phyloP scores from a whole-genome alignment of 306 rosid genomes.

The Quercus engelmannii region DNA sequence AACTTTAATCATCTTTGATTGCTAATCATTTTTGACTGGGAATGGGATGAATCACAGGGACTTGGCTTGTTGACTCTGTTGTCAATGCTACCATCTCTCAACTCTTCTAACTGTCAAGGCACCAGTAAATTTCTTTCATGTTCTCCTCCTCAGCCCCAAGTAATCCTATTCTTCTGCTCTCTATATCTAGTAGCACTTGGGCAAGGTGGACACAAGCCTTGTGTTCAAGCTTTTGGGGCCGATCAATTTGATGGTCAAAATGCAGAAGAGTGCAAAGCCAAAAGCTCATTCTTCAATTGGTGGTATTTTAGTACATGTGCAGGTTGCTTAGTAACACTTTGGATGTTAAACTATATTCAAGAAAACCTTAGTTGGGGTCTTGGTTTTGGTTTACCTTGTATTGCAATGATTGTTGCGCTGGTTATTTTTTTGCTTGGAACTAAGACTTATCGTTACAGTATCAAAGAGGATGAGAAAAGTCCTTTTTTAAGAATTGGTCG shows the following conservation, averaged over 20 bases:
- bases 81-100: conserved; percentile 41
- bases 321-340: conserved; percentile 31
- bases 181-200: conserved; percentile 61
- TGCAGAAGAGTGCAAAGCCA: conserved; percentile 55
- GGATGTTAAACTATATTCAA: conserved; percentile 41
- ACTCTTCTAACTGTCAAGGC: conserved; percentile 25
- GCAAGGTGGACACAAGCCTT: conserved; percentile 79
- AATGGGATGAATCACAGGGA: conserved; percentile 39
- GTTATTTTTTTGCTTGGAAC: conserved; percentile 59
- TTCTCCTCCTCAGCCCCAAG: conserved; percentile 37
- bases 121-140: conserved; percentile 9
- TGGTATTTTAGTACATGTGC: conserved; percentile 57
- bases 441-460: conserved; percentile 39
- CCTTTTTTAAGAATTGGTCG: conserved; percentile 41
- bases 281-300: conserved; percentile 87
- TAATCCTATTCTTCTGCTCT: conserved; percentile 51
- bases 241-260: conserved; percentile 67
- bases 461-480: conserved; percentile 21
- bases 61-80: conserved; percentile 56
- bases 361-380: conserved; percentile 59
- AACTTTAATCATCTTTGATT: neutral
- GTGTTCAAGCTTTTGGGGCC: conserved; percentile 81
- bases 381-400: conserved; percentile 65
- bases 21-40: neutral
- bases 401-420: conserved; percentile 42